Conservation (phyloP, 2,329 filamentous ascomycete genomes). For the Bipolaris bicolor region DNA sequence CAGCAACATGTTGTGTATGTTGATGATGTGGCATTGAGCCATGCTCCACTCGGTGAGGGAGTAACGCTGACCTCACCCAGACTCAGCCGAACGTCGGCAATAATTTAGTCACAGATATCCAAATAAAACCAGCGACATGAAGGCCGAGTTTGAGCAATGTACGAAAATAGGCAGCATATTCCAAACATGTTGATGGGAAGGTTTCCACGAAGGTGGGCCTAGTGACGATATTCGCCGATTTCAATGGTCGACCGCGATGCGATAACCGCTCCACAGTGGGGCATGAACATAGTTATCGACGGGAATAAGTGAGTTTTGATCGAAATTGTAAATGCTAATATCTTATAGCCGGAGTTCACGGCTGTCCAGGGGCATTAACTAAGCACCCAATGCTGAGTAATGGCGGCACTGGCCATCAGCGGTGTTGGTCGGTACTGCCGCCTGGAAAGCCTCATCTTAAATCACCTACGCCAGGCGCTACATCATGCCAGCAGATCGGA, state of each 20-base stretch:
- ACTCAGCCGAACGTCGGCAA: too few relatives aligned
- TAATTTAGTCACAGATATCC: too few relatives aligned
- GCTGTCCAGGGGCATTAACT: neutral
- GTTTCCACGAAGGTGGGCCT: neutral
- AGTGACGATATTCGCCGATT: neutral
- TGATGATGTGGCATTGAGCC: too few relatives aligned
- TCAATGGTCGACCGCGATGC: neutral
- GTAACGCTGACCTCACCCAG: too few relatives aligned
- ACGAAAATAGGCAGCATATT: too few relatives aligned
- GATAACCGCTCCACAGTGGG: neutral
- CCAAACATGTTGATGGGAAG: neutral
- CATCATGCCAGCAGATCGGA: conserved; percentile 51
- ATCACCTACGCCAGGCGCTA: neutral
- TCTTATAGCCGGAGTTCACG: neutral
- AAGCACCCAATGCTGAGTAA: conserved; percentile 13
- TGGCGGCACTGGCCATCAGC: neutral
- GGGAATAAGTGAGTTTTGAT: neutral
- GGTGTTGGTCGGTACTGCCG: neutral
- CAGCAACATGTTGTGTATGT: too few relatives aligned
- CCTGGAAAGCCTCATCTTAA: conserved; percentile 2
- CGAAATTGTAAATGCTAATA: neutral
- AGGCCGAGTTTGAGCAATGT: too few relatives aligned
- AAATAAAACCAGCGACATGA: too few relatives aligned
- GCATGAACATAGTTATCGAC: neutral
- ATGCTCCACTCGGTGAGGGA: too few relatives aligned